Conservation (phyloP, 1,284 basidiomycete genomes). For the Stygiomarasmius scandens region DNA sequence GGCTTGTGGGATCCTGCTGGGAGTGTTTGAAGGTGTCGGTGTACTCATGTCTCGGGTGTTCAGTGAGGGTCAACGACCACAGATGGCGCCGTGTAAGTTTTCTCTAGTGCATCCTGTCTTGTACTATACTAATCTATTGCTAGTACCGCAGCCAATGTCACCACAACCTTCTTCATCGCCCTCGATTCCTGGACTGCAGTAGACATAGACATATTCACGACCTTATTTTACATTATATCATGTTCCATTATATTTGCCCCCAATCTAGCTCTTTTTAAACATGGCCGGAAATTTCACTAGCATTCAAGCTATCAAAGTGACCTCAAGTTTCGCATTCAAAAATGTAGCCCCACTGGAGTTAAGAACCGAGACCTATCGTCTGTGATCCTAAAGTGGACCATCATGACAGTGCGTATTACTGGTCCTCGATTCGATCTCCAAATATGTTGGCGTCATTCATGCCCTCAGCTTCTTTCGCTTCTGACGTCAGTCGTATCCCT, state of each 20-base stretch:
- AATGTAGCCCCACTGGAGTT: too few species aligned
- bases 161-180: constrained; percentile 32
- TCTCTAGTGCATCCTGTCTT: neutral
- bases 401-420: too few species aligned
- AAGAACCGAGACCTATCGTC: too few species aligned
- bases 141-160: constrained; percentile 43
- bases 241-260: neutral
- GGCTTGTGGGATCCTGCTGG: constrained; percentile 94
- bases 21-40: constrained; percentile 95
- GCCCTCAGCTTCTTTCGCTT: neutral
- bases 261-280: neutral
- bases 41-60: constrained; percentile 85
- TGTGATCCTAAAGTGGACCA: too few species aligned
- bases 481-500: constrained; percentile 12
- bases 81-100: constrained; percentile 54
- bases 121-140: neutral
- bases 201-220: constrained; percentile 29
- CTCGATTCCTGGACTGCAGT: constrained; percentile 39
- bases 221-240: neutral
- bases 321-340: too few species aligned
- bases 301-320: too few species aligned
- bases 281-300: neutral
- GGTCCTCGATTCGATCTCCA: too few species aligned
- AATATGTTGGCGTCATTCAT: neutral
- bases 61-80: constrained; percentile 80